These are phyloP conservation scores for Lagenidium sp. DNA, from an alignment of 352 stramenopile genomes.

Conservation along the genomic window DNA sequence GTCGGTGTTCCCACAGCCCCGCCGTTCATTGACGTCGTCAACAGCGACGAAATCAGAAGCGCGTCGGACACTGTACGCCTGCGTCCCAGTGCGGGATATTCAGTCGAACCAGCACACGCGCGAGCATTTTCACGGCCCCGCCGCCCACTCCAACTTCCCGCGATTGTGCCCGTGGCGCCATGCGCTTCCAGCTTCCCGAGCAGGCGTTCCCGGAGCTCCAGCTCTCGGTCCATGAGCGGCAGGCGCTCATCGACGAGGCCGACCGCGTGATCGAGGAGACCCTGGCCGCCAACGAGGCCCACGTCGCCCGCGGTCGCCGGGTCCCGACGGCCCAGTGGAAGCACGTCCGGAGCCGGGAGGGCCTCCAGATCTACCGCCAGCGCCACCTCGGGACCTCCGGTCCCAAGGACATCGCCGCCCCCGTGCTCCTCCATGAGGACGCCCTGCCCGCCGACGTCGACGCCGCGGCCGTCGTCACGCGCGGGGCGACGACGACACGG, in stretches of 20 bases:
- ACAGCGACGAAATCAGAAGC: too few relatives aligned
- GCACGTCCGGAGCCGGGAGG: conserved; percentile 37
- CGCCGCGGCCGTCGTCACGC: not conserved
- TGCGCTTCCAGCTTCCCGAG: conserved; percentile 16
- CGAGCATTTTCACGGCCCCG: too few relatives aligned
- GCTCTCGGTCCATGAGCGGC: conserved; percentile 26
- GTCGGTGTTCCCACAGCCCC: too few relatives aligned
- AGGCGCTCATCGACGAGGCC: conserved; percentile 28
- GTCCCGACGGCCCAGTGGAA: conserved; percentile 39
- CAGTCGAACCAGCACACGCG: too few relatives aligned
- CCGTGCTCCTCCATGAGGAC: not conserved
- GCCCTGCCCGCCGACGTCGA: not conserved
- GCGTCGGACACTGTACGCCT: too few relatives aligned
- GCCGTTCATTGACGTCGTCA: too few relatives aligned
- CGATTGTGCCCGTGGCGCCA: too few relatives aligned
- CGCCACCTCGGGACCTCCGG: conserved; percentile 9
- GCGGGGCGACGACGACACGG: not conserved
- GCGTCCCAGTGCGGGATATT: too few relatives aligned
- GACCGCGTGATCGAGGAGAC: conserved; percentile 50
- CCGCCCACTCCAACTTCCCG: too few relatives aligned
- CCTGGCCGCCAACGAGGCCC: conserved; percentile 37
- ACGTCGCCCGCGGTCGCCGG: conserved; percentile 25
- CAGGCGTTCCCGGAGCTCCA: conserved; percentile 14
- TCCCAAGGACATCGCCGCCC: not conserved
- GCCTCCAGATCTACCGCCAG: conserved; percentile 47